Percentiles rank a stretch among this genome's conserved stretches.
Evolutionary conservation across 306 rosid genomes (phyloP).

Genomic region (Gleditsia sinensis): DNA sequence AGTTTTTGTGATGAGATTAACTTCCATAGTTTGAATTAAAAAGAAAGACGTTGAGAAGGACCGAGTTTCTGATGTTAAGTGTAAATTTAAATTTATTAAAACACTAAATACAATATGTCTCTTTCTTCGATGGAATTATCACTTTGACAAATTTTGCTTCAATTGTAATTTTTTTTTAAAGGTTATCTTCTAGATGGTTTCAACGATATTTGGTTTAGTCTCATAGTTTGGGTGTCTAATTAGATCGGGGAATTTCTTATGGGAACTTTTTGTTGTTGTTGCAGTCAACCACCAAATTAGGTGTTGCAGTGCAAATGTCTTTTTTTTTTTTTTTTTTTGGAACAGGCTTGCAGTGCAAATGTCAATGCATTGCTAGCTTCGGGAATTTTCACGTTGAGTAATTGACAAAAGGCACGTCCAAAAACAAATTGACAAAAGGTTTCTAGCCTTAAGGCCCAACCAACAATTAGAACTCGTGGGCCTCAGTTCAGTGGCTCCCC

Average conservation of each 20-base stretch:
- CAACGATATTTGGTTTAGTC: not conserved
- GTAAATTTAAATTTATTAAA: too few relatives aligned
- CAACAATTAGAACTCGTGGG: not conserved
- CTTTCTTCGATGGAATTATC: not conserved
- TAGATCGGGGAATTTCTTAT: not conserved
- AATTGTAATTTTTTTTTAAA: not conserved
- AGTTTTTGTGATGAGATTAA: not conserved
- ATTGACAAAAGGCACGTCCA: too few relatives aligned
- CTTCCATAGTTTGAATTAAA: not conserved
- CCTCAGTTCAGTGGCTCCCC: not conserved
- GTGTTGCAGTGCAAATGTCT: not conserved
- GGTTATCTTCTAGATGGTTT: not conserved
- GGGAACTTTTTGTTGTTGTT: too few relatives aligned
- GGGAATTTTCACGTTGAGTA: not conserved
- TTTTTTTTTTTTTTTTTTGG: too few relatives aligned
- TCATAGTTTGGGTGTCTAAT: not conserved
- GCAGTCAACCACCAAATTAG: not conserved
- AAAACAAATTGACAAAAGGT: too few relatives aligned
- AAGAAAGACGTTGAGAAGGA: not conserved
- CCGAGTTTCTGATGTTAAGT: not conserved
- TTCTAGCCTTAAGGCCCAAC: not conserved
- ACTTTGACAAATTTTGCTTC: not conserved
- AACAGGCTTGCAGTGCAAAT: not conserved
- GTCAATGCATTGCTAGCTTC: too few relatives aligned
- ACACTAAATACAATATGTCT: not conserved